Evolutionary conservation across 176 grass and related monocot genomes (phyloP).

Genomic region (Zizania latifolia): DNA sequence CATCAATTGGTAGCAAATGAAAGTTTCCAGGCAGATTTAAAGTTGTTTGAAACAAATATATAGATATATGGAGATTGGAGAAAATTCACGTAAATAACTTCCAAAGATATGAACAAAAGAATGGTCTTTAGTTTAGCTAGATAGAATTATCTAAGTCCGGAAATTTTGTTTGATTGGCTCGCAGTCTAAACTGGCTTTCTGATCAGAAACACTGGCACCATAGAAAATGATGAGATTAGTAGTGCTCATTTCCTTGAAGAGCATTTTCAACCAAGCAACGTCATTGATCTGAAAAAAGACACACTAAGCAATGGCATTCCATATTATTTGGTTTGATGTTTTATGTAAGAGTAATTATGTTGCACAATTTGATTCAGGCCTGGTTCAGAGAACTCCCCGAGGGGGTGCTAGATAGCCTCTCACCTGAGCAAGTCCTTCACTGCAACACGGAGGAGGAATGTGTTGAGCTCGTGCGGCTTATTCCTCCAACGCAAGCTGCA

Average conservation of each 20-base stretch:
- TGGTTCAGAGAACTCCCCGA: slow-evolving; percentile 96
- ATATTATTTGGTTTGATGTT: not conserved
- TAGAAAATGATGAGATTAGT: not conserved
- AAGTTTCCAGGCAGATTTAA: not conserved
- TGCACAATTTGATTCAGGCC: slow-evolving; percentile 38
- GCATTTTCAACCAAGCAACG: not conserved
- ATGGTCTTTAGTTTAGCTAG: not conserved
- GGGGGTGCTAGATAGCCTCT: slow-evolving; percentile 80
- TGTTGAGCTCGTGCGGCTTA: slow-evolving; percentile 56
- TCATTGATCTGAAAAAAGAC: not conserved
- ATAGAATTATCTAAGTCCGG: not conserved
- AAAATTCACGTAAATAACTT: not conserved
- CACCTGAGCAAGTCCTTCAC: slow-evolving; percentile 81
- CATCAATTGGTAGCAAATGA: not conserved
- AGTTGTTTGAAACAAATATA: not conserved
- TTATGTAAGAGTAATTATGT: slow-evolving; percentile 7
- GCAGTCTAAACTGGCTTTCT: not conserved
- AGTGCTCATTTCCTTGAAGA: not conserved
- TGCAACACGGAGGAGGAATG: slow-evolving; percentile 84
- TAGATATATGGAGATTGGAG: not conserved
- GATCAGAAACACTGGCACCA: too few relatives aligned
- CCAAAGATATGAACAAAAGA: not conserved
- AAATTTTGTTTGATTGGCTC: not conserved
- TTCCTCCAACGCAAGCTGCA: slow-evolving; percentile 66
- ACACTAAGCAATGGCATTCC: not conserved